Base-by-base conservation (phyloP, 2,329 filamentous ascomycete genomes). In the Fusarium buxicola region DNA sequence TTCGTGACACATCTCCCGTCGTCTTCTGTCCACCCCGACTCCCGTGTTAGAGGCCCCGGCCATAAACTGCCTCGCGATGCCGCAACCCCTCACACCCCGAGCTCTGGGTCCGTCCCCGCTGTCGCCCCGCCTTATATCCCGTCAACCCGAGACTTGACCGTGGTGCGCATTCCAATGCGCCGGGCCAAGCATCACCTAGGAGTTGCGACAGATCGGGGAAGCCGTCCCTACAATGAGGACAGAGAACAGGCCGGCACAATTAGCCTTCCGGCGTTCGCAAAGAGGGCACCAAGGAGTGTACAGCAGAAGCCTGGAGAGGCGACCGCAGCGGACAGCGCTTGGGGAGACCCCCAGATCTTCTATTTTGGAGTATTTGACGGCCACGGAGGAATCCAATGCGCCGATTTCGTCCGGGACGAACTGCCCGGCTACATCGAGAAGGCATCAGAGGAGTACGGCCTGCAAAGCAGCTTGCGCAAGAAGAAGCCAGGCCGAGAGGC, bases 301-400 rank as follows among this genome's bases (percentile, higher is more conserved):
- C 78, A 76, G 44, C 82, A 81, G 64, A 81, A 77, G 35, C 75
- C 78, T 21, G 85, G 81, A 60, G 87, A 87, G 76, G 88, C 85
- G 45, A 92, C 85, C 21, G 86, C 83, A 9, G 92, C 92, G 7
- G 91, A 92, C 55, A 91, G 89, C 64, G 87, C 91, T 2, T 91
- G 87, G 62, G 94, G 94, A 3, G 94, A 98, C 73, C 94, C 94
- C 2, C 94, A 98, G 74, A 89, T 98, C 30, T 99, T 99, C 77
- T 99, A 98, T 76, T 99, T 97, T 82, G 94, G 87, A 2, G 89
- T 98, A 2, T 99, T 98, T 72, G 95, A 99, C 76, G 95, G 95
- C 3, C 95, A 99, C 78, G 95, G 95, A 9, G 95, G 95, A 16
- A 85, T 82, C 16, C 91, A 97, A 74, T 98, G 95, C 76, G 93